Evolutionary conservation across 2,329 filamentous ascomycete genomes (phyloP).

Genomic region (Aspergillus calidoustus): DNA sequence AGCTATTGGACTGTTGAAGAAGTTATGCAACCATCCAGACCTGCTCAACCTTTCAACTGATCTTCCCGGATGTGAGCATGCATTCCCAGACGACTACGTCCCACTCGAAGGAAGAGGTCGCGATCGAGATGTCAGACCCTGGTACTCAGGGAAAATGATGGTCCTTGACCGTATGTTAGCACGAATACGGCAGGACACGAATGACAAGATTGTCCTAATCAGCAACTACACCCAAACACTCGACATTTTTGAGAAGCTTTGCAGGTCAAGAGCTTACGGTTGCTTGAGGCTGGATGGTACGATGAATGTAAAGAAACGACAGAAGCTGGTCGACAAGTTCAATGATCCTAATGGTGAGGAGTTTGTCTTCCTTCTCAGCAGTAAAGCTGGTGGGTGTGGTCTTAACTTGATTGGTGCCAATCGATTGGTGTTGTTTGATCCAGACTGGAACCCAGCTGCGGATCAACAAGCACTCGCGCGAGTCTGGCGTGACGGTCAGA

Average conservation of each 20-base stretch:
- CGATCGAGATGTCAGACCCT: conserved; percentile 89
- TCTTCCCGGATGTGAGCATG: conserved; percentile 81
- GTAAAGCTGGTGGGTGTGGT: conserved; percentile 95
- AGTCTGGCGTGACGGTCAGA: conserved; percentile 98
- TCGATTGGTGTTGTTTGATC: conserved; percentile 92
- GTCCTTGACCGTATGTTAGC: conserved; percentile 98
- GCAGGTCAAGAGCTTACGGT: conserved; percentile 82
- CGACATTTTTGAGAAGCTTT: conserved; percentile 90
- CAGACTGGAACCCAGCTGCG: conserved; percentile 96
- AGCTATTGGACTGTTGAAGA: conserved; percentile 95
- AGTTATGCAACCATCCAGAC: conserved; percentile 97
- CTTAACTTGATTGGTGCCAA: conserved; percentile 95
- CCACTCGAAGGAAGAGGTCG: conserved; percentile 85
- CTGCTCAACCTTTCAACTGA: conserved; percentile 82
- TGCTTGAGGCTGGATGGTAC: conserved; percentile 89
- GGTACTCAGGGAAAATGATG: conserved; percentile 98
- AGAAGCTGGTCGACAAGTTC: conserved; percentile 97
- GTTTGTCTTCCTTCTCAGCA: conserved; percentile 94
- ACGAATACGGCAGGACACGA: conserved; percentile 91
- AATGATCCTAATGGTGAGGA: conserved; percentile 89
- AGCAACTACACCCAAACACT: conserved; percentile 98
- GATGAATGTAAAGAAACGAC: conserved; percentile 96
- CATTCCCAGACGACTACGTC: conserved; percentile 84
- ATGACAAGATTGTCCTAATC: conserved; percentile 98
- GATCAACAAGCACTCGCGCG: conserved; percentile 96